phyloP scores from a whole-genome alignment of 148 eudicot species.

The Fagopyrum tataricum region DNA sequence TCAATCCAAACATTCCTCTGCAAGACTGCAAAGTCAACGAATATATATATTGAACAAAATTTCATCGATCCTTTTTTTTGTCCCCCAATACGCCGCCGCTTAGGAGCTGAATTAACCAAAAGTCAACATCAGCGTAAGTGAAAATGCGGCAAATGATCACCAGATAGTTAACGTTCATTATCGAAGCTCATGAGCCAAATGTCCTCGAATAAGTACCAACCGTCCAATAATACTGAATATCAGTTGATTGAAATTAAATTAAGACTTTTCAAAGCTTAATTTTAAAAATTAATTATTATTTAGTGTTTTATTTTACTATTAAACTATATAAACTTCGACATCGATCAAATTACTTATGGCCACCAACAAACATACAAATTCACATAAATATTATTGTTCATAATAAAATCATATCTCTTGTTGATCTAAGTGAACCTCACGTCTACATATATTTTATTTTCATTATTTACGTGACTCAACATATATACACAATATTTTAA shows the following conservation, averaged over 20 bases:
- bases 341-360: not conserved
- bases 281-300: not conserved
- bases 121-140: not conserved
- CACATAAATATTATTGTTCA: not conserved
- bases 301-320: not conserved
- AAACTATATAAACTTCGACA: not conserved
- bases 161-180: not conserved
- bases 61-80: no score
- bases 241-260: not conserved
- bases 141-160: not conserved
- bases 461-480: not conserved
- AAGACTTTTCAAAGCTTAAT: not conserved
- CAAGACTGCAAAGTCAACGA: no score
- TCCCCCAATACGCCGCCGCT: no score
- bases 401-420: not conserved
- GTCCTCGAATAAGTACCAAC: no score
- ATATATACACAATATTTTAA: not conserved
- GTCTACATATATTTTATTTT: not conserved
- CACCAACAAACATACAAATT: not conserved
- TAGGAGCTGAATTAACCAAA: no score
- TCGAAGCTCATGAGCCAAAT: no score
- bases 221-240: no score
- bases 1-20: no score
- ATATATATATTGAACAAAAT: no score
- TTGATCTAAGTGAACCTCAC: not conserved